phyloP scores from a whole-genome alignment of 495 filamentous ascomycete species.

The Oidiodendron maius region DNA sequence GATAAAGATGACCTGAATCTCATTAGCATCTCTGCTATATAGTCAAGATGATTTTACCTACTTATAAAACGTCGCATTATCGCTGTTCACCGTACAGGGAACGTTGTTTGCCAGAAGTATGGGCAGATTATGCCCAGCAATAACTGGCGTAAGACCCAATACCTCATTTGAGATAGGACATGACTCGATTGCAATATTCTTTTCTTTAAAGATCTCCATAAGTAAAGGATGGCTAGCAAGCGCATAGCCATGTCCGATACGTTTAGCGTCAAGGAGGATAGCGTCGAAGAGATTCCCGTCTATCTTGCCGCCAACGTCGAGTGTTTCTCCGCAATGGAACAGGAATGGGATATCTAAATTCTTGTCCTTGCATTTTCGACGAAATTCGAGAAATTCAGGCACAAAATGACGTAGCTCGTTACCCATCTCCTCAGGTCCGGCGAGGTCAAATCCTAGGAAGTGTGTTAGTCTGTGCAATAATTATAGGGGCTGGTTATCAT shows the following conservation, averaged over 20 bases:
- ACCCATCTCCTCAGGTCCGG: slow-evolving; percentile 76
- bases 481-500: slow-evolving; percentile 8
- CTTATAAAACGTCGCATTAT: slow-evolving; percentile 50
- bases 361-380: slow-evolving; percentile 58
- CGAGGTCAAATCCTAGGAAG: slow-evolving; percentile 69
- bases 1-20: slow-evolving; percentile 43
- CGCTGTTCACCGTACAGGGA: slow-evolving; percentile 46
- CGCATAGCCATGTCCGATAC: slow-evolving; percentile 91
- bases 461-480: neutral
- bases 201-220: slow-evolving; percentile 74
- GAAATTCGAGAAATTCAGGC: slow-evolving; percentile 79
- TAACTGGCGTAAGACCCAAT: slow-evolving; percentile 40
- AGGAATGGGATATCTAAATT: slow-evolving; percentile 84
- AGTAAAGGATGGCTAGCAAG: slow-evolving; percentile 81
- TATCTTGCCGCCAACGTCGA: slow-evolving; percentile 67
- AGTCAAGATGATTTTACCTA: slow-evolving; percentile 20
- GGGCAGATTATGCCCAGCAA: slow-evolving; percentile 44
- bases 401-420: slow-evolving; percentile 61
- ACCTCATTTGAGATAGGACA: slow-evolving; percentile 91
- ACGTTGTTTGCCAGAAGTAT: slow-evolving; percentile 43
- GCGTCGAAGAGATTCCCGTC: slow-evolving; percentile 89
- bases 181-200: slow-evolving; percentile 76
- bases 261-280: slow-evolving; percentile 71
- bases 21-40: neutral
- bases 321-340: slow-evolving; percentile 89